Evolutionary conservation across 305 asterid species (phyloP).

Genomic region (Fraxinus dipetala): DNA sequence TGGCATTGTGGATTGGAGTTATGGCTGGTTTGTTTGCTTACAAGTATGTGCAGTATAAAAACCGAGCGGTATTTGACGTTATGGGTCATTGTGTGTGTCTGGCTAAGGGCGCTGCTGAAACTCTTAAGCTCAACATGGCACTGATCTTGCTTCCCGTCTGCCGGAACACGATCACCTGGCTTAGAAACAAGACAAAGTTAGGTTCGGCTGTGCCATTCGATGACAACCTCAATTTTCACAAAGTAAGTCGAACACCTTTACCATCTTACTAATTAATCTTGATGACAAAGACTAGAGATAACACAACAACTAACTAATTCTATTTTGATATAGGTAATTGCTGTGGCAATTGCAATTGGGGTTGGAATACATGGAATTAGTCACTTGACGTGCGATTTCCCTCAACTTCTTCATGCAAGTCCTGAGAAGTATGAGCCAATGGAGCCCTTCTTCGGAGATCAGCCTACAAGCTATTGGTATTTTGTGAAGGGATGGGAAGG

Average conservation of each 20-base stretch:
- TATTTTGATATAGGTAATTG: conserved; percentile 50
- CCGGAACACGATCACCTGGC: conserved; percentile 89
- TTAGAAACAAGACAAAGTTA: conserved; percentile 72
- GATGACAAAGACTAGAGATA: background rate
- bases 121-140: conserved; percentile 88
- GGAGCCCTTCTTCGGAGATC: conserved; percentile 57
- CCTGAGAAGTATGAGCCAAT: conserved; percentile 53
- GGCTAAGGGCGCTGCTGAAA: conserved; percentile 95
- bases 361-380: conserved; percentile 65
- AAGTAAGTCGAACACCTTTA: conserved; percentile 35
- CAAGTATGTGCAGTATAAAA: conserved; percentile 64
- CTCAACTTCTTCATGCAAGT: conserved; percentile 54
- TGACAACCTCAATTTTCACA: conserved; percentile 88
- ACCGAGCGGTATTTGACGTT: conserved; percentile 48
- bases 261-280: background rate
- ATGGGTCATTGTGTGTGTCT: conserved; percentile 83
- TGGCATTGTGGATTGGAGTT: conserved; percentile 64
- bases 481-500: conserved; percentile 79
- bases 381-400: conserved; percentile 83
- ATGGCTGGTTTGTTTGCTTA: conserved; percentile 71
- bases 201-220: conserved; percentile 85
- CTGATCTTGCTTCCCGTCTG: conserved; percentile 74
- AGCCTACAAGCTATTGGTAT: conserved; percentile 64
- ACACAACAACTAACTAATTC: background rate
- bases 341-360: conserved; percentile 61